Evolutionary conservation across 208 protist genomes (phyloP), one percentile per base, ranked within the genome.

Genomic region (Acanthamoeba culbertsoni): DNA sequence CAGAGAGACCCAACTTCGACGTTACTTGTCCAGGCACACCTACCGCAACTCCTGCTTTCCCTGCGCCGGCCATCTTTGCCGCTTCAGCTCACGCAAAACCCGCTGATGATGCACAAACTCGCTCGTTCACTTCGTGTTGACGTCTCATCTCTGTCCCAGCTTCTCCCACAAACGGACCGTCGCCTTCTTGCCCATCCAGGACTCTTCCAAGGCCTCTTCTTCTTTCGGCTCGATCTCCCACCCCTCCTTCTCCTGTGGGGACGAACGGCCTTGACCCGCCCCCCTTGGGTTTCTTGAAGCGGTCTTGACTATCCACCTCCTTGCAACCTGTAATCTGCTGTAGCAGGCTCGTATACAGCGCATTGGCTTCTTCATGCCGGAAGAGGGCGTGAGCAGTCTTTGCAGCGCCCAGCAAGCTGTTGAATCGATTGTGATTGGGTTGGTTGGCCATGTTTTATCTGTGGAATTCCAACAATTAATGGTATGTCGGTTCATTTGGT

Each of bases 281-380:
- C n/a, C n/a, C n/a, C n/a, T n/a, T n/a, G n/a, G n/a, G n/a, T n/a
- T n/a, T n/a, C n/a, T n/a, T 33, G 63, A 35, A 75, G 37, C 63
- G 63, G 2, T 43, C 28, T 16, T 75, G 68, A 8, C 68, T 26
- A 8, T 43, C 48, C 40, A 26, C 42, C 68, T 79, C 68, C 42
- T 79, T 42, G 68, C 68, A 79, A 42, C 68, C 68, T 33, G 68
- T 79, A 28, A 79, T n/a, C 37, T 79, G 68, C 68, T 79, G 68
- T 18, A 79, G 68, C 37, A 79, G 68, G 26, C 10, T 43, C 26
- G 68, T 79, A 42, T 51, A 79, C 40, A 51, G 42, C 4, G 48
- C 68, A 18, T 43, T 51, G 68, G 68, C 68, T 42, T 79, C 68
- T 42, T 79, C 68, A 28, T 79, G 48, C 23, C 68, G 35, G 31